Evolutionary conservation across 331 rosid species (phyloP).

Genomic region (Telfairia occidentalis): DNA sequence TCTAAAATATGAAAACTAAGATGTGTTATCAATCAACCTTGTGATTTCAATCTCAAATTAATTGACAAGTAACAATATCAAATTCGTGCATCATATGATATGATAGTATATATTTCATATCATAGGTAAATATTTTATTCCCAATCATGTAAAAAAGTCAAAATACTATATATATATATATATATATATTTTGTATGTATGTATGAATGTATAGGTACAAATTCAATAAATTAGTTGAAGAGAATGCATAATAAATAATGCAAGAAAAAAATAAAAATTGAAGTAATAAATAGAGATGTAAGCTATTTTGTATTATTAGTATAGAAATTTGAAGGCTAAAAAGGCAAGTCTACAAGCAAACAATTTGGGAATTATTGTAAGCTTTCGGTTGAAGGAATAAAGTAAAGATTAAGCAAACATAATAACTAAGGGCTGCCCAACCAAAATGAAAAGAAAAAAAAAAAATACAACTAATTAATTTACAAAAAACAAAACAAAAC

Average conservation of each 20-base stretch:
- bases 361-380: slow-evolving; percentile 20
- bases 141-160: background rate
- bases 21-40: too few species aligned
- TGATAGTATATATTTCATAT: background rate
- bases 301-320: background rate
- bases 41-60: too few species aligned
- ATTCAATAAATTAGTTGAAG: background rate
- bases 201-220: background rate
- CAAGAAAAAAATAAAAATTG: background rate
- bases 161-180: background rate
- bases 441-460: background rate
- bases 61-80: background rate
- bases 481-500: background rate
- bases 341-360: background rate
- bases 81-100: background rate
- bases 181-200: rapidly evolving
- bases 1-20: too few species aligned
- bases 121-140: background rate
- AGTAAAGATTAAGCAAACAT: slow-evolving; percentile 40
- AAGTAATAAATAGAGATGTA: background rate
- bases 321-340: slow-evolving; percentile 7
- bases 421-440: slow-evolving; percentile 11
- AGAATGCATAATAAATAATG: background rate
- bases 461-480: background rate
- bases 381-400: slow-evolving; percentile 29